A percentile compares a stretch with the other conserved stretches of the same genome.
These are phyloP conservation scores for Acer negundo DNA, from an alignment of 345 rosid species.

Conservation along the genomic window DNA sequence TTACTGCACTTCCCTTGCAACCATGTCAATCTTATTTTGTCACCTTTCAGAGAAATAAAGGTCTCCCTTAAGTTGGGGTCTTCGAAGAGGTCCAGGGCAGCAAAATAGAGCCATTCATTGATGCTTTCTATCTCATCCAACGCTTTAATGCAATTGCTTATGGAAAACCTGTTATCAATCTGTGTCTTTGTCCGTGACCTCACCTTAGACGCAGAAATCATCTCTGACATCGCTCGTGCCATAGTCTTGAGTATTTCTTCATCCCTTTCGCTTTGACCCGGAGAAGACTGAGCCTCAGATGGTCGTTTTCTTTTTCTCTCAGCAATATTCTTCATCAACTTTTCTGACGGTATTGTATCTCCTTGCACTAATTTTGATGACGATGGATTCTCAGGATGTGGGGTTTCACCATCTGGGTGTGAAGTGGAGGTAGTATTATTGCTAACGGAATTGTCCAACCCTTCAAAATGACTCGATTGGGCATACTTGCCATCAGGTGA, in stretches of 20 bases:
- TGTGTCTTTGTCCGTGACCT: constrained; percentile 25
- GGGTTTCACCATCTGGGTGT: constrained; percentile 31
- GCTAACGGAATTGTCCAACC: constrained; percentile 49
- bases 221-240: constrained; percentile 66
- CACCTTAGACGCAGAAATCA: constrained; percentile 53
- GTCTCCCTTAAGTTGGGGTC: constrained; percentile 57
- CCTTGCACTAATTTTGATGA: constrained; percentile 27
- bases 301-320: constrained; percentile 56
- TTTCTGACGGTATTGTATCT: constrained; percentile 25
- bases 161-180: constrained; percentile 45
- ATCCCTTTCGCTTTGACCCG: constrained; percentile 34
- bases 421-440: constrained; percentile 31
- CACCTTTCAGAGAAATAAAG: constrained; percentile 54
- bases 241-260: constrained; percentile 42
- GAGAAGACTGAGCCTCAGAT: constrained; percentile 32
- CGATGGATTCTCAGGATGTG: constrained; percentile 34
- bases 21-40: constrained; percentile 51
- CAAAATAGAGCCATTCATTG: constrained; percentile 57
- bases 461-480: constrained; percentile 88
- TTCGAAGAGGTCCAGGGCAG: constrained; percentile 77
- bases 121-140: constrained; percentile 62
- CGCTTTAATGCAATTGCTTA: constrained; percentile 62
- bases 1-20: constrained; percentile 52
- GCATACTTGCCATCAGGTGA: constrained; percentile 77
- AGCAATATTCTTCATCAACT: constrained; percentile 26